These are phyloP conservation scores for Acer negundo DNA, from an alignment of 345 rosid species.

Conservation along the genomic window DNA sequence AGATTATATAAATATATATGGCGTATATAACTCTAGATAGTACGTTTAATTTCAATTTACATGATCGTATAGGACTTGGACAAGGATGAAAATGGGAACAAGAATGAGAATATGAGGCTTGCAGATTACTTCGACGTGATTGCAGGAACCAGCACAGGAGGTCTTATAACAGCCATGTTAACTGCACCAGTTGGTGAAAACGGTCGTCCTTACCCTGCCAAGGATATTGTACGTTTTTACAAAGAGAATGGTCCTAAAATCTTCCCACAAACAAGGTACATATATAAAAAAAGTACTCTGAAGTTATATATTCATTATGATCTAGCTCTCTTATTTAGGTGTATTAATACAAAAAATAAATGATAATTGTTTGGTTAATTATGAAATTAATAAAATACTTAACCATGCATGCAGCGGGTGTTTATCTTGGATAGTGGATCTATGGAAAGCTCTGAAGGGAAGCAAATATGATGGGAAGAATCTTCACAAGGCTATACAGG, in stretches of 20 bases:
- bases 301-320: no score
- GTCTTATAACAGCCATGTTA: constrained; percentile 64
- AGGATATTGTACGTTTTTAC: constrained; percentile 65
- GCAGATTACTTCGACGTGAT: constrained; percentile 80
- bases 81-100: constrained; percentile 7
- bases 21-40: no score
- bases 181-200: constrained; percentile 43
- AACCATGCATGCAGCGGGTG: constrained; percentile 29
- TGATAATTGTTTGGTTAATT: neutral
- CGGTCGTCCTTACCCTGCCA: constrained; percentile 59
- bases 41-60: no score
- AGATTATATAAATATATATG: no score
- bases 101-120: constrained; percentile 55
- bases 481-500: constrained; percentile 36
- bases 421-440: constrained; percentile 32
- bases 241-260: constrained; percentile 54
- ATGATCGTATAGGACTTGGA: no score
- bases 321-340: no score
- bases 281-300: no score
- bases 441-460: constrained; percentile 50
- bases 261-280: constrained; percentile 58
- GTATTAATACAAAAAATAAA: no score
- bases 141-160: constrained; percentile 78
- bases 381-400: neutral
- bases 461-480: constrained; percentile 72